Conservation (phyloP, 495 filamentous ascomycete genomes). For the Trypethelium eluteriae region DNA sequence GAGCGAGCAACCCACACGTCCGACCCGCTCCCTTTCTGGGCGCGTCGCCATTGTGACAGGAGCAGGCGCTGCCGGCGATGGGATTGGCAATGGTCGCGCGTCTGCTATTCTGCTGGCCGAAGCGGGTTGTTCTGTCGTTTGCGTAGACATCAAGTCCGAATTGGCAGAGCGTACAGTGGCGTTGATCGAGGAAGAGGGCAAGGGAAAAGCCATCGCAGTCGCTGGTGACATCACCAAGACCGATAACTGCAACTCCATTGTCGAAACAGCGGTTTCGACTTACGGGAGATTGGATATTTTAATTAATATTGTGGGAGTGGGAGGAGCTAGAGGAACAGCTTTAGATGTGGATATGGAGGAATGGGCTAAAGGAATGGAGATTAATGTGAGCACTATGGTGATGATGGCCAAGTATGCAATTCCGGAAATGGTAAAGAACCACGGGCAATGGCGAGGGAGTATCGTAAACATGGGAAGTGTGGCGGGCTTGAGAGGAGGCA, state of each 20-base stretch:
- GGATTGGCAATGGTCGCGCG: conserved; percentile 54
- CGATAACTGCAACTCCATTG: conserved; percentile 41
- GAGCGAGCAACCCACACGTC: conserved; percentile 21
- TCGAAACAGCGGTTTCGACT: conserved; percentile 34
- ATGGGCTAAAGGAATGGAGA: conserved; percentile 46
- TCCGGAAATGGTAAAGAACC: conserved; percentile 47
- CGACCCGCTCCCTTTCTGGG: conserved; percentile 32
- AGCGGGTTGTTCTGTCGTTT: conserved; percentile 48
- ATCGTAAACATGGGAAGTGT: conserved; percentile 55
- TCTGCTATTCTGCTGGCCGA: conserved; percentile 50
- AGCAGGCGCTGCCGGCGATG: conserved; percentile 46
- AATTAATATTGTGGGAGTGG: conserved; percentile 50
- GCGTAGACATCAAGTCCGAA: conserved; percentile 44
- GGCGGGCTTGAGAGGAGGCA: conserved; percentile 50
- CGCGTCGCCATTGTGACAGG: conserved; percentile 54
- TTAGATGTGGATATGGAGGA: conserved; percentile 47
- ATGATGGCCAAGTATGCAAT: conserved; percentile 50
- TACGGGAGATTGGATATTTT: conserved; percentile 49
- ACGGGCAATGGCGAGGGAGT: conserved; percentile 35
- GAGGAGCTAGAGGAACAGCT: conserved; percentile 47
- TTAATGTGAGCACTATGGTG: conserved; percentile 55
- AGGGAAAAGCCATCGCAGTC: conserved; percentile 36
- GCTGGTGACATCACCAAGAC: conserved; percentile 44
- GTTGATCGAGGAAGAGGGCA: conserved; percentile 36
- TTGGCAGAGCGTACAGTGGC: conserved; percentile 44